phyloP scores from a whole-genome alignment of 345 rosid species.

The Euphorbia pulcherrima region DNA sequence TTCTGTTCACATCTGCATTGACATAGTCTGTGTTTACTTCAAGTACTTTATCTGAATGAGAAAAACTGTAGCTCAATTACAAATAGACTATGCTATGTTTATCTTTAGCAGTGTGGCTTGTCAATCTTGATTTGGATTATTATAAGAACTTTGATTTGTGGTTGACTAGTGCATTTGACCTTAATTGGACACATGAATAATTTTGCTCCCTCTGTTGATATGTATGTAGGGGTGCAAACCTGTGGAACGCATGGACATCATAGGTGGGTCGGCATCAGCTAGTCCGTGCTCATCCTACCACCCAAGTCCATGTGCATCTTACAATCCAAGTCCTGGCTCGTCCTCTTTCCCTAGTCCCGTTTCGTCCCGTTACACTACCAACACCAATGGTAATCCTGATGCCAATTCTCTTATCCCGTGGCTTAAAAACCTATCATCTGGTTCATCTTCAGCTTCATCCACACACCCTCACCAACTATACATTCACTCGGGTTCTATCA shows the following conservation, averaged over 20 bases:
- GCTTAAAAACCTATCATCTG: slow-evolving; percentile 88
- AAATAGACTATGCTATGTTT: not conserved
- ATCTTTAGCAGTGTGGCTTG: not conserved
- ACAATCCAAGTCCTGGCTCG: slow-evolving; percentile 79
- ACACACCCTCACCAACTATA: slow-evolving; percentile 57
- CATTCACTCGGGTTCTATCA: slow-evolving; percentile 78
- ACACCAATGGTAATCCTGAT: slow-evolving; percentile 54
- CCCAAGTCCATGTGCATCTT: slow-evolving; percentile 72
- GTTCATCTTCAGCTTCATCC: slow-evolving; percentile 85
- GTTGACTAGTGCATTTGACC: not conserved
- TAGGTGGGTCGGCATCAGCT: slow-evolving; percentile 66
- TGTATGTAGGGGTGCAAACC: slow-evolving; percentile 78
- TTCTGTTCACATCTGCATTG: not conserved
- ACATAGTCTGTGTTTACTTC: not conserved
- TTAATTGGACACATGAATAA: not conserved
- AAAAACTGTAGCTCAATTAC: not conserved
- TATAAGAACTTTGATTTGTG: not conserved
- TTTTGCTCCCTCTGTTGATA: slow-evolving; percentile 4
- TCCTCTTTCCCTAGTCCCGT: slow-evolving; percentile 89
- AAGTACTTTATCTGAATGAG: not conserved
- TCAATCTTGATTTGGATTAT: not conserved
- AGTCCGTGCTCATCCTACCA: slow-evolving; percentile 83
- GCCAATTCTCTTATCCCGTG: slow-evolving; percentile 82
- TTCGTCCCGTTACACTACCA: slow-evolving; percentile 56
- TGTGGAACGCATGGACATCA: slow-evolving; percentile 64